Base-by-base conservation (phyloP, 2,329 filamentous ascomycete genomes). In the Fusarium pilosicola region DNA sequence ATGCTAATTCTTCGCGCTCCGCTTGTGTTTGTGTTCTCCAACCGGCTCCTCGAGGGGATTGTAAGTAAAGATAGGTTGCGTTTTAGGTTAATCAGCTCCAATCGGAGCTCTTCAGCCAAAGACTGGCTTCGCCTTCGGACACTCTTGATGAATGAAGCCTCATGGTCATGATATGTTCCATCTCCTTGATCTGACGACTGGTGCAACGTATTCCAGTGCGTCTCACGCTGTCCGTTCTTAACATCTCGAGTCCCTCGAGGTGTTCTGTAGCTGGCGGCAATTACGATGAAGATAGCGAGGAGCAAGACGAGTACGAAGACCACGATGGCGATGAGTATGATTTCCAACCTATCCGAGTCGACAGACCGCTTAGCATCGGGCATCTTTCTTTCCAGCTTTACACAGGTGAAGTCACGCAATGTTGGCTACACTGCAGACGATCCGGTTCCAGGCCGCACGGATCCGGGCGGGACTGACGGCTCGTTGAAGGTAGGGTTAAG, bases 261-360 rank as follows among this genome's bases (percentile, higher is more conserved):
- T n/a, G 73, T 60, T 38, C 74, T 76, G 32, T 76, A 61, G 13
- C 74, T 73, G 28, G 78, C 66, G 36, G 77, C 79, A 49, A 80
- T 68, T 48, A 80, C 77, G 44, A 83, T 76, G 30, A 83, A 59
- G n/a, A 80, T 65, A 28, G 76, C 77, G 22, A 84, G 74, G 12
- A 81, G 68, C 22, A 72, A 74, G 22, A 83, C 81, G 32, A 84
- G 77, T 22, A 80, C 46, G 41, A 84, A 70, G 49, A 81, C 78
- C 18, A 76, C 78, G 20, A 77, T 64, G 18, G 82, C 80, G 32
- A 84, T 70, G 32, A 83, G 70, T 42, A 80, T 57, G 49, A 84
- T 81, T 70, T 84, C 81, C 41, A 81, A 63, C 48, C 77, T 76
- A 61, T 71, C 78, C 39, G 78, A 70, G n/a, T 81, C 78, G 46